Evolutionary conservation across 2,329 filamentous ascomycete genomes (phyloP), one percentile per base, ranked within the genome.

Genomic region (Fusarium nanum): DNA sequence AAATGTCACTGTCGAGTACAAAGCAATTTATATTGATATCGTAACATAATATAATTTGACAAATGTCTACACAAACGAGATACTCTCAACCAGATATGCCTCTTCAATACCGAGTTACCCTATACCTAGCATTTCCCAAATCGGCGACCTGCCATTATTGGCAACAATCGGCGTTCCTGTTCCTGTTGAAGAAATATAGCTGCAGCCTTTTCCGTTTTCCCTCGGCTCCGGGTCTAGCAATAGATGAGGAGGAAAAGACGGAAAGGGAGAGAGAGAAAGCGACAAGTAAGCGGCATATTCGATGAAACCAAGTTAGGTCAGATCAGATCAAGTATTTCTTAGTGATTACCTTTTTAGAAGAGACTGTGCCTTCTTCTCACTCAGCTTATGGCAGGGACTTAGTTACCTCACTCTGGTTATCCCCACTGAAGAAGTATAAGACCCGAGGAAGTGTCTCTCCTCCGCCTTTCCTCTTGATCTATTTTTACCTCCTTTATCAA

Each of bases 341-440:
- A 25, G 52, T 37, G 27, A 37, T 57, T 53, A 37, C 34, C 57
- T 44, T 59, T 64, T 46, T 47, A 9, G 20, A 25, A 30, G 32
- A 37, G 34, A 37, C 53, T 65, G 41, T 41, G 12, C 44, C n/a
- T 52, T 65, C 60, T 65, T 65, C 60, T 65, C 62, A 65, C 60
- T 70, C 67, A 55, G 64, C 67, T 60, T 62, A 64, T 59, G 41
- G 59, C 44, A 44, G 37, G 25, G 23, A 34, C 47, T 48, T 44
- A 16, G 20, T 41, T 45, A 40, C 12, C 28, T 30, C 28, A 30
- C 40, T 57, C 44, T 50, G 63, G 53, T 55, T 42, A 56, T 58
- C 41, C 48, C 64, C 68, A 53, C 64, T 41, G 41, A 27, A 37
- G 23, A 41, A 44, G 42, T 47, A 64, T 30, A 64, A 47, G 20